These are phyloP conservation scores for Candida methanosorbosa DNA, from an alignment of 805 yeast genomes.

Conservation along the genomic window DNA sequence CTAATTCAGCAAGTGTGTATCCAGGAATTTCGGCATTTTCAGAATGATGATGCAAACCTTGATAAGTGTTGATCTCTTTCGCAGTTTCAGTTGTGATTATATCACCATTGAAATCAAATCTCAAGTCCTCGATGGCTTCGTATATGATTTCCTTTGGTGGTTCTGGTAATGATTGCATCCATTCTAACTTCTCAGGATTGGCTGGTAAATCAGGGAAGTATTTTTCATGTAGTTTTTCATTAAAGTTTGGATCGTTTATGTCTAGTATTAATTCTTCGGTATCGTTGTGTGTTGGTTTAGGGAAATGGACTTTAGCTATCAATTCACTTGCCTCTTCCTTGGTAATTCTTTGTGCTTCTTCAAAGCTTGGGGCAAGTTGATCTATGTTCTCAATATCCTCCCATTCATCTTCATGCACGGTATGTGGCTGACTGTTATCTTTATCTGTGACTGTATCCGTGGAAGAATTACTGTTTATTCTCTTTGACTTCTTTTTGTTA, in stretches of 20 bases:
- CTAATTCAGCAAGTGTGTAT: conserved; percentile 76
- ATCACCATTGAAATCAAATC: conserved; percentile 86
- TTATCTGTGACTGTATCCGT: conserved; percentile 1
- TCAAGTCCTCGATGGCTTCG: conserved; percentile 53
- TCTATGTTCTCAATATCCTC: conserved; percentile 42
- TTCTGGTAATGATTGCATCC: conserved; percentile 69
- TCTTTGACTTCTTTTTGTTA: neutral
- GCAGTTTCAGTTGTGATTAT: conserved; percentile 36
- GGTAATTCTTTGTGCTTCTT: conserved; percentile 27
- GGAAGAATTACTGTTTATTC: neutral
- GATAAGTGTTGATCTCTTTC: conserved; percentile 8
- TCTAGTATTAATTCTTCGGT: conserved; percentile 31
- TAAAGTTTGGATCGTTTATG: conserved; percentile 69
- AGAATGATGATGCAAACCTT: conserved; percentile 89
- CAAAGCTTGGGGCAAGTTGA: conserved; percentile 41
- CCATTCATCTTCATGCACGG: conserved; percentile 40
- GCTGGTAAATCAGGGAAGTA: conserved; percentile 86
- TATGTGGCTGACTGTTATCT: neutral
- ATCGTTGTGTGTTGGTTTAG: conserved; percentile 35
- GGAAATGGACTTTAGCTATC: conserved; percentile 54
- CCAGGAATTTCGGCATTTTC: conserved; percentile 88
- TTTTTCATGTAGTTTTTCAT: conserved; percentile 69
- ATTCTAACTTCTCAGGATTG: conserved; percentile 72
- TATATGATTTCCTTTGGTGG: conserved; percentile 34
- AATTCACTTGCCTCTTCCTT: conserved; percentile 25